Evolutionary conservation across 371 early-diverging fungal genomes (phyloP).

Genomic region (Mucor indicus): DNA sequence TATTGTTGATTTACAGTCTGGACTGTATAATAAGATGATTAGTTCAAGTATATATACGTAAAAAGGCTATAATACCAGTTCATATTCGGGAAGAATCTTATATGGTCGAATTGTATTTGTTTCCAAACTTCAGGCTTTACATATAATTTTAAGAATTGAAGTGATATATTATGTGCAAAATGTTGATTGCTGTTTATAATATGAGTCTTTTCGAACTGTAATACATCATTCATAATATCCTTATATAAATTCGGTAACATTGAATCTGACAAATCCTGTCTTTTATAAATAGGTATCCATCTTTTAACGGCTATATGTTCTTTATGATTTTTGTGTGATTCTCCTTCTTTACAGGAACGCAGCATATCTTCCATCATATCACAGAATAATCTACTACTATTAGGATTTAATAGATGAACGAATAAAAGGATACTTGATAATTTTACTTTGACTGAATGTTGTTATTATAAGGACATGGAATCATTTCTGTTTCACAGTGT

Average conservation of each 20-base stretch:
- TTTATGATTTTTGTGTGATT: constrained; percentile 12
- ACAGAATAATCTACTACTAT: constrained; percentile 6
- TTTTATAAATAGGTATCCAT: constrained; percentile 18
- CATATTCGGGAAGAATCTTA: constrained; percentile 50
- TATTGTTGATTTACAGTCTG: constrained; percentile 32
- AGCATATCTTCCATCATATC: constrained; percentile 15
- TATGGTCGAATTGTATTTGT: constrained; percentile 60
- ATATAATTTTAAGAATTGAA: constrained; percentile 6
- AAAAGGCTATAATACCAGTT: constrained; percentile 38
- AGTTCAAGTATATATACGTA: neutral
- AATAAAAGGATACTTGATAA: neutral
- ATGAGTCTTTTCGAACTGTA: constrained; percentile 17
- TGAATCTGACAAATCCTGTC: constrained; percentile 12
- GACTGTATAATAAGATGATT: constrained; percentile 17
- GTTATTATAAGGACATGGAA: constrained; percentile 17
- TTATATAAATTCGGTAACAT: constrained; percentile 8
- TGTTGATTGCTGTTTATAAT: neutral
- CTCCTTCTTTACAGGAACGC: constrained; percentile 5
- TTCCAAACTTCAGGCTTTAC: constrained; percentile 56
- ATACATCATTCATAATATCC: constrained; percentile 14
- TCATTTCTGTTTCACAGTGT: constrained; percentile 46
- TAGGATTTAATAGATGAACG: neutral
- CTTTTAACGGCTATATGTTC: constrained; percentile 18
- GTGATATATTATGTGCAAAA: constrained; percentile 15
- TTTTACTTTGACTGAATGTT: neutral